phyloP scores from a whole-genome alignment of 805 yeast species.

The Yarrowia sp. region DNA sequence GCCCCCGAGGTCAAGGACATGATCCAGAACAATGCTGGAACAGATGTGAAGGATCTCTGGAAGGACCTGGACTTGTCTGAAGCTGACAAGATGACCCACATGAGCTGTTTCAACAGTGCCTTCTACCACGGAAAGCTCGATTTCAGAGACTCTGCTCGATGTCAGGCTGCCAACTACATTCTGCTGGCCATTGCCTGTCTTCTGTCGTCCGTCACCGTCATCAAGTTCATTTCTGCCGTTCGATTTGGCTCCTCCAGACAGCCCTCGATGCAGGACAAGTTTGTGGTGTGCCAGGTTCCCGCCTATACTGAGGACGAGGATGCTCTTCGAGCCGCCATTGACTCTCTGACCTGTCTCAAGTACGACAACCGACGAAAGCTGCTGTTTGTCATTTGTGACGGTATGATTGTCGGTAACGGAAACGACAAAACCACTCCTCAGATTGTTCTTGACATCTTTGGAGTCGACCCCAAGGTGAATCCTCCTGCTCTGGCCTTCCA shows the following conservation, averaged over 20 bases:
- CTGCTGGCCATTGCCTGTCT: conserved; percentile 52
- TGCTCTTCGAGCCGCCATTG: conserved; percentile 62
- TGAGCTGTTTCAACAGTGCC: conserved; percentile 51
- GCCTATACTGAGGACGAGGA: conserved; percentile 65
- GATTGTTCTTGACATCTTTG: conserved; percentile 58
- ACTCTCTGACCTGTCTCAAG: conserved; percentile 62
- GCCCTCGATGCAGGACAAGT: conserved; percentile 53
- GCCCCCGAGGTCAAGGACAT: conserved; percentile 48
- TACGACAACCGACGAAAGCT: conserved; percentile 65
- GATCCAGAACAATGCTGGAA: conserved; percentile 50
- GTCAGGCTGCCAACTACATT: conserved; percentile 53
- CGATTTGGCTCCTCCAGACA: conserved; percentile 51
- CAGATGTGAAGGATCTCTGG: conserved; percentile 50
- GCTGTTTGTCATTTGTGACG: conserved; percentile 65
- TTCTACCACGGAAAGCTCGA: conserved; percentile 52
- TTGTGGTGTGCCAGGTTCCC: conserved; percentile 55
- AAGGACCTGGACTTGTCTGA: conserved; percentile 44
- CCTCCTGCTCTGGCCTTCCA: conserved; percentile 62
- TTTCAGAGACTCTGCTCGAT: conserved; percentile 52
- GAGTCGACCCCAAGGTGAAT: conserved; percentile 56
- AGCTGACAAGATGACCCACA: conserved; percentile 44
- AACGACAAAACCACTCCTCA: conserved; percentile 64
- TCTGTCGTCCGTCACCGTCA: conserved; percentile 51
- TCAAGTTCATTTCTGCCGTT: conserved; percentile 53
- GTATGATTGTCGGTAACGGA: conserved; percentile 66